Base-by-base conservation (phyloP, 106 monocot species). In the Dioscorea dumetorum region DNA sequence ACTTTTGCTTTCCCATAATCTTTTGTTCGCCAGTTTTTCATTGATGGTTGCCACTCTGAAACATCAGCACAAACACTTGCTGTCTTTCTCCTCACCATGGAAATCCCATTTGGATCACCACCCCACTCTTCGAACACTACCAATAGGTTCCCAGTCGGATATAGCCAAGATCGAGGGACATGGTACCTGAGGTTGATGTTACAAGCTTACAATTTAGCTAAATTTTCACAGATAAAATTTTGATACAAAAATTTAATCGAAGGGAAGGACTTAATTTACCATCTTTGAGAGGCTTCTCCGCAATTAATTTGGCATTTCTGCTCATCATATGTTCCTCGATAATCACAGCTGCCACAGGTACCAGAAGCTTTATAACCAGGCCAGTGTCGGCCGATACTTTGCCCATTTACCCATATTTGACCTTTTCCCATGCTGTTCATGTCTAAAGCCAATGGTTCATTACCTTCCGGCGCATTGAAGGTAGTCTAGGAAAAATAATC, bases 351-450 rank as follows among this genome's bases (percentile, higher is more conserved):
- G 24, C 65, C 49, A 66, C 97, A 99, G 53, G 78, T 71, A 12
- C 92, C 89, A 64, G 20, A 65, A 20, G 89, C 97, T 69, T 74
- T 87, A 52, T 99, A 92, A 50, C 80, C 84, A 67, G 97, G 89
- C 92, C 92, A 99, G 65, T 99, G 90, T 4, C 97, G 82, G 6
- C 97, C 97, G 33, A 99, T 85, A 62, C 84, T 87, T 69, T 81
- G 87, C 49, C 97, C 92, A 66, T 99, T 99, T 58, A 99, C 70
- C 97, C 97, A 99, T 33, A 93, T 61, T 76, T 92, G 90, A n/a
- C 97, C 97, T 68, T 99, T 99, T 28, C 87, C 92, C 97, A 99
- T 93, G 69, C 78, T 86, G 24, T 64, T 60, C 97, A 99, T 90
- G 66, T 99, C 97, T 48, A 99, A 74, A 66, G 89, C 92, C 72